A percentile compares a stretch with the other conserved stretches of the same genome.
Conservation (phyloP, 768 basidiomycete species). For the Tylopilus sp. region DNA sequence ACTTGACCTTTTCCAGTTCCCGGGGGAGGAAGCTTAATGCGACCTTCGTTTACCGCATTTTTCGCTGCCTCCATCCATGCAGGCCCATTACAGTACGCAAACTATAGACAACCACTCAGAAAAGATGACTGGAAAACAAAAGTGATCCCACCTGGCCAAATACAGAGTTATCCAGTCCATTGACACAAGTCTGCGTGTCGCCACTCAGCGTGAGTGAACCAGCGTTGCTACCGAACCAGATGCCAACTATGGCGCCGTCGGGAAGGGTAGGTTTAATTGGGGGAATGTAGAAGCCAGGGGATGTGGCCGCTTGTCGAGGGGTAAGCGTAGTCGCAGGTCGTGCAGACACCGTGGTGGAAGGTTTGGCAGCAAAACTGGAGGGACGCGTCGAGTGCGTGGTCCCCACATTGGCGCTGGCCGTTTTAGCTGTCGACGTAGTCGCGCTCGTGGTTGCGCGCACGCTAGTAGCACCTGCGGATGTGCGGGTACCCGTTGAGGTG, state of each 20-base stretch:
- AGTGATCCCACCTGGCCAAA: conserved; percentile 21
- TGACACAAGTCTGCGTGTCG: conserved; percentile 19
- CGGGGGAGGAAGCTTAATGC: conserved; percentile 19
- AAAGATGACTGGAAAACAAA: neutral
- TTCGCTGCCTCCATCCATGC: conserved; percentile 24
- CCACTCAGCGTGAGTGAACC: conserved; percentile 21
- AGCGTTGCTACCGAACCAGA: conserved; percentile 30
- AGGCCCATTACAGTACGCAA: conserved; percentile 25
- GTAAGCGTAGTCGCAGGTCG: neutral
- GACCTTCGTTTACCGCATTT: conserved; percentile 17
- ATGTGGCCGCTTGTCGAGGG: conserved; percentile 12
- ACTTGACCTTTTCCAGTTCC: conserved; percentile 19
- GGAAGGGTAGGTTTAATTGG: conserved; percentile 25
- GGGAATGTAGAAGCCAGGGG: conserved; percentile 21
- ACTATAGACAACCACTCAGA: conserved; percentile 6
- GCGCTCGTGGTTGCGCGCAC: neutral
- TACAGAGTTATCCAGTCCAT: conserved; percentile 19
- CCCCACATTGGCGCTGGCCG: neutral
- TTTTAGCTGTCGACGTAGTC: neutral
- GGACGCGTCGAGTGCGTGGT: neutral
- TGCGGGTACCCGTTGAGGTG: too few relatives aligned
- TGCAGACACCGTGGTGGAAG: neutral
- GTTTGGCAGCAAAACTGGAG: neutral
- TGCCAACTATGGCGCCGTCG: conserved; percentile 21
- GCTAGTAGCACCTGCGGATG: neutral